phyloP scores from a whole-genome alignment of 2,329 filamentous ascomycete species.

The Botrytis squamosa region DNA sequence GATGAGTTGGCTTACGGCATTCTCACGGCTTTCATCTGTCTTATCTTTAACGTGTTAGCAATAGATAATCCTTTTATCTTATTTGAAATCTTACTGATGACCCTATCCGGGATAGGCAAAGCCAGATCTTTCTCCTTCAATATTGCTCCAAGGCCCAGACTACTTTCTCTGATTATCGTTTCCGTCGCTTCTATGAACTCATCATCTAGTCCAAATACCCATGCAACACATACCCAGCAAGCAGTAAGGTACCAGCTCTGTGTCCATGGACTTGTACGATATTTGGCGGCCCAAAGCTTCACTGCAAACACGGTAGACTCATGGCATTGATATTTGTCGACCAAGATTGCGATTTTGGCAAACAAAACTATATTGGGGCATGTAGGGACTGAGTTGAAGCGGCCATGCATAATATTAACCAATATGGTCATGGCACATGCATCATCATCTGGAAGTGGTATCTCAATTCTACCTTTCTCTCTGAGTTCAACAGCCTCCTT shows the following conservation, averaged over 20 bases:
- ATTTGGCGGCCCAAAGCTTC: neutral
- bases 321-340: conserved; percentile 16
- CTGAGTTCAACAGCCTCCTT: neutral
- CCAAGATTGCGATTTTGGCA: neutral
- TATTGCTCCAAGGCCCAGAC: neutral
- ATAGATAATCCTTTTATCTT: too few species aligned
- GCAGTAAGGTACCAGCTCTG: too few species aligned
- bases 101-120: neutral
- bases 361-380: neutral
- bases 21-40: neutral
- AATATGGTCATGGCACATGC: neutral
- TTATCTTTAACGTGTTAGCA: neutral
- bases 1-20: neutral
- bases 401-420: neutral
- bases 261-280: too few species aligned
- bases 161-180: neutral
- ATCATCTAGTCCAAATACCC: neutral
- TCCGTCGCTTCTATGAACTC: neutral
- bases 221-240: neutral
- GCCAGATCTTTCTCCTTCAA: neutral
- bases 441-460: conserved; percentile 16
- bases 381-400: neutral
- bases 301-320: neutral
- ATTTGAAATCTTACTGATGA: neutral
- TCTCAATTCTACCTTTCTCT: neutral